Conservation (phyloP, 805 yeast genomes). For the Suhomyces canberraensis region DNA sequence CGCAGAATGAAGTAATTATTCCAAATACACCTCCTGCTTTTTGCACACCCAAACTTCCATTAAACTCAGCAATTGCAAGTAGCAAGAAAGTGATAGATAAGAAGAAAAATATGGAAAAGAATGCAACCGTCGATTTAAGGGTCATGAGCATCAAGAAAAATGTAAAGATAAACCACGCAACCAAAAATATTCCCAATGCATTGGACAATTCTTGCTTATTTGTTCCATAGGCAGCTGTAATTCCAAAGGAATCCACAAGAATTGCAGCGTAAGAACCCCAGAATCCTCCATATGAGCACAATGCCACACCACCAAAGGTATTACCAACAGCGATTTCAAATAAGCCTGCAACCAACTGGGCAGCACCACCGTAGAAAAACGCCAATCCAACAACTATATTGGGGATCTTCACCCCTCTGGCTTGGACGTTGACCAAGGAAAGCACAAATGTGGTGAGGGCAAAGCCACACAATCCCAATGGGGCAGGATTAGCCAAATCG, state of each 20-base stretch:
- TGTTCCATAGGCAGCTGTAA: constrained; percentile 31
- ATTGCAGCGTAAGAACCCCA: constrained; percentile 77
- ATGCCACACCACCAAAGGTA: constrained; percentile 70
- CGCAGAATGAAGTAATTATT: constrained; percentile 37
- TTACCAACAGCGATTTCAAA: constrained; percentile 75
- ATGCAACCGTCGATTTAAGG: constrained; percentile 42
- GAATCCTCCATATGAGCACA: constrained; percentile 64
- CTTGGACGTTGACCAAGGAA: constrained; percentile 59
- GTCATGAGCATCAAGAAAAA: constrained; percentile 41
- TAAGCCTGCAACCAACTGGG: constrained; percentile 71
- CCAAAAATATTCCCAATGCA: constrained; percentile 38
- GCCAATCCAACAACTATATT: constrained; percentile 65
- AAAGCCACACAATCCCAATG: constrained; percentile 69
- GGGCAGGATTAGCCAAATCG: constrained; percentile 65
- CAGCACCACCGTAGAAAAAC: constrained; percentile 68
- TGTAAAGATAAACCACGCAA: constrained; percentile 45
- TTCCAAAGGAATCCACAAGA: constrained; percentile 36
- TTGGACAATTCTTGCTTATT: constrained; percentile 23
- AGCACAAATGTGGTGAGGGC: constrained; percentile 67
- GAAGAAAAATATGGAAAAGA: constrained; percentile 39
- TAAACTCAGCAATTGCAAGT: constrained; percentile 37
- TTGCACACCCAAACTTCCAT: constrained; percentile 24
- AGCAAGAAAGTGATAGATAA: constrained; percentile 40
- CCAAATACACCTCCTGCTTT: constrained; percentile 45
- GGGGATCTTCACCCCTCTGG: constrained; percentile 62